phyloP scores from a whole-genome alignment of 2,329 filamentous ascomycete species.

The Dothideomycetidae sp. region DNA sequence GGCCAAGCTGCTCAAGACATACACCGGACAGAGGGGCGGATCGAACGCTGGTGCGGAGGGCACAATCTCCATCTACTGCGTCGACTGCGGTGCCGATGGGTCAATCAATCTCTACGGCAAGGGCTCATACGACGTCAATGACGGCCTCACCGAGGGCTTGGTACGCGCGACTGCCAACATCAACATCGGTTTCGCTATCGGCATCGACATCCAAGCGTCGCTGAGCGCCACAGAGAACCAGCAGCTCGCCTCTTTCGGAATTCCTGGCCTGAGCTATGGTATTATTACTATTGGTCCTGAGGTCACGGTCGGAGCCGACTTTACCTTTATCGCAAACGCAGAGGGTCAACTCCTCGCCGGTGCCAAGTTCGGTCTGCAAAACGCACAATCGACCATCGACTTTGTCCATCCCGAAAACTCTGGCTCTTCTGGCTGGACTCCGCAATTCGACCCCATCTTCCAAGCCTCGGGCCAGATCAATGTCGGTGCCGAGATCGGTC shows the following conservation, averaged over 20 bases:
- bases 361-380: slow-evolving; percentile 6
- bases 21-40: neutral
- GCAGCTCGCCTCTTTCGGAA: slow-evolving; percentile 2
- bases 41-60: neutral
- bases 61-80: slow-evolving; percentile 5
- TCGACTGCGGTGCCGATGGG: slow-evolving; percentile 4
- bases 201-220: slow-evolving; percentile 1
- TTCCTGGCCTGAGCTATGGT: neutral
- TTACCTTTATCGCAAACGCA: slow-evolving; percentile 3
- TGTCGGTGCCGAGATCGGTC: slow-evolving; percentile 6
- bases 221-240: neutral
- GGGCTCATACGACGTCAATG: neutral
- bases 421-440: slow-evolving; percentile 5
- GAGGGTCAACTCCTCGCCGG: slow-evolving; percentile 6
- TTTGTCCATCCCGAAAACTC: slow-evolving; percentile 1
- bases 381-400: slow-evolving; percentile 1
- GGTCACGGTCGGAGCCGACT: slow-evolving; percentile 5
- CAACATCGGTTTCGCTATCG: slow-evolving; percentile 5
- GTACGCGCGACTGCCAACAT: slow-evolving; percentile 1
- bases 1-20: slow-evolving; percentile 5
- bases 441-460: slow-evolving; percentile 7
- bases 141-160: slow-evolving; percentile 3
- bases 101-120: slow-evolving; percentile 1
- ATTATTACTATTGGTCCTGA: slow-evolving; percentile 3
- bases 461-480: slow-evolving; percentile 6